phyloP scores from a whole-genome alignment of 2,329 filamentous ascomycete genomes.

The Beauveria pseudobassiana region DNA sequence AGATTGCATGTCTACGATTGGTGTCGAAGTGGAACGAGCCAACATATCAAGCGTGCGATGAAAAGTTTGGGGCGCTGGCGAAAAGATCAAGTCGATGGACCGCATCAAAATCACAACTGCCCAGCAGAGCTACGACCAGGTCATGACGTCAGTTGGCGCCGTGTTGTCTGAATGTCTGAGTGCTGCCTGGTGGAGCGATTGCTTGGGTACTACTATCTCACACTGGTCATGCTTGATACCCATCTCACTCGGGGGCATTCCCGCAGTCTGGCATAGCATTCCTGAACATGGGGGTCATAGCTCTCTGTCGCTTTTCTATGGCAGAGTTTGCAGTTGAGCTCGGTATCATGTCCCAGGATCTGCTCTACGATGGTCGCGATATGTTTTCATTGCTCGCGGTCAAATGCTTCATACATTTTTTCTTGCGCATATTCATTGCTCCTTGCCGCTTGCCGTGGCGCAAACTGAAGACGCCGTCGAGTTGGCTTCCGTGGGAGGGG shows the following conservation, averaged over 20 bases:
- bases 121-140: conserved; percentile 39
- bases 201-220: conserved; percentile 63
- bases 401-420: conserved; percentile 64
- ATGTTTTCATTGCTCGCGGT: conserved; percentile 60
- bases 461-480: conserved; percentile 61
- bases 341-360: conserved; percentile 52
- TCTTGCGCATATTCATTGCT: conserved; percentile 60
- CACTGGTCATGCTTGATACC: conserved; percentile 58
- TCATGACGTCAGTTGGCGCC: conserved; percentile 57
- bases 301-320: conserved; percentile 63
- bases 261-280: conserved; percentile 64
- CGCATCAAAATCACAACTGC: conserved; percentile 36
- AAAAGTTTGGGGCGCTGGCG: conserved; percentile 59
- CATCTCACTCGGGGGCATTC: conserved; percentile 56
- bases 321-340: conserved; percentile 59
- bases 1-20: conserved; percentile 63
- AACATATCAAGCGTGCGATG: conserved; percentile 70
- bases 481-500: conserved; percentile 57
- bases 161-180: conserved; percentile 63
- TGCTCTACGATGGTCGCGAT: conserved; percentile 57
- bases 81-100: conserved; percentile 53
- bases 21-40: conserved; percentile 59
- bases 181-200: conserved; percentile 67
- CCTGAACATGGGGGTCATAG: conserved; percentile 59
- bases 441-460: conserved; percentile 49